Base-by-base conservation (phyloP, 1,284 basidiomycete genomes). In the Ustilago hordei region DNA sequence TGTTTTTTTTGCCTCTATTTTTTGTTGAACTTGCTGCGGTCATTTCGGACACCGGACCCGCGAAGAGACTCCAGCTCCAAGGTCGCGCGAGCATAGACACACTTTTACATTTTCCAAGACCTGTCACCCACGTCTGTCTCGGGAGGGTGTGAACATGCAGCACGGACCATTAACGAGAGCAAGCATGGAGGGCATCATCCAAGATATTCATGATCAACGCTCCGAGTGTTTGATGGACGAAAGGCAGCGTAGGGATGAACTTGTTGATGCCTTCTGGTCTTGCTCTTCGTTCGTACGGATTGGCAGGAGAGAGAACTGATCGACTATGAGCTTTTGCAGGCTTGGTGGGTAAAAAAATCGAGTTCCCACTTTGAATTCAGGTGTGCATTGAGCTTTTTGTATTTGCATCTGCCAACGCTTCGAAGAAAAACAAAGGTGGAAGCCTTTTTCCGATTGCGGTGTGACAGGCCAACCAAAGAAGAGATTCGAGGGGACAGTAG, bases 31-130 rank as follows among this genome's bases (percentile, higher is more conserved):
- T 32, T 72, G 69, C 69, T 72, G 69, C 69, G 69, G 69, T 58
- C 64, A 72, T 72, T 64, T 72, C 69, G 19, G 48, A 19, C 19
- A 19, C 43, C 69, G 69, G 69, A 72, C 69, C 69, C 69, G 69
- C 50, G 12, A 28, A 12, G 48, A 15, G 28, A 13, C 28, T 9
- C 28, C n/a, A 8, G n/a, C 28, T 48, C 45, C n/a, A 34, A 43
- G 64, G 39, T 70, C 57, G 57, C 41, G 47, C 69, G 28, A 67
- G 32, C 57, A 54, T 3, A 43, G 17, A 32, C 47, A n/a, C 36
- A 31, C 28, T 38, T 34, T 28, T 23, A 13, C 4, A 34, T 8
- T 7, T 45, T 7, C 31, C 48, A n/a, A 15, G 13, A 50, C 48
- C 28, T n/a, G 48, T 50, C 6, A 23, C 31, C 28, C 45, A 19